phyloP scores from a whole-genome alignment of 148 eudicot genomes.

The Fagopyrum tataricum region DNA sequence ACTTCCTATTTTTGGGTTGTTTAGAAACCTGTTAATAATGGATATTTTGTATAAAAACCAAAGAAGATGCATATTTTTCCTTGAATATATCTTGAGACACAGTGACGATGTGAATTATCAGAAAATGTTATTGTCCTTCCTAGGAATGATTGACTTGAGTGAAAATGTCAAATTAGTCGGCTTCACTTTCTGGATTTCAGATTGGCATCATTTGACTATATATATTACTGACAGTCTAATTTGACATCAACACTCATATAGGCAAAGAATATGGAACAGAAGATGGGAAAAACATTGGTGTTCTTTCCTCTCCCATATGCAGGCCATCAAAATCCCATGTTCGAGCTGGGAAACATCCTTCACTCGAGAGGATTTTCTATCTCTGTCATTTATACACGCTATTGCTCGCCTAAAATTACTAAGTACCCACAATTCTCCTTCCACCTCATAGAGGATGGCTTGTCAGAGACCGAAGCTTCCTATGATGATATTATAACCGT shows the following conservation, averaged over 20 bases:
- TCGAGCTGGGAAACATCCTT: slow-evolving; percentile 19
- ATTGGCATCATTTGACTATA: neutral
- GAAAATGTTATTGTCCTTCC: no score
- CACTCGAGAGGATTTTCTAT: slow-evolving; percentile 27
- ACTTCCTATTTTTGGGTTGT: no score
- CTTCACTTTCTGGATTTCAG: neutral
- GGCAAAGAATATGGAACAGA: neutral
- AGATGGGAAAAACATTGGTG: slow-evolving; percentile 9
- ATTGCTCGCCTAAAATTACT: slow-evolving; percentile 18
- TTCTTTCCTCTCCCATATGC: slow-evolving; percentile 4
- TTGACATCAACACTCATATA: neutral
- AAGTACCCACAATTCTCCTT: slow-evolving; percentile 25
- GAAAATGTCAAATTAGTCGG: no score
- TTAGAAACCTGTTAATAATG: no score
- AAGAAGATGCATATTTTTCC: no score
- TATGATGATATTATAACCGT: slow-evolving; percentile 13
- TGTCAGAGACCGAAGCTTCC: slow-evolving; percentile 17
- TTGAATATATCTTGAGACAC: no score
- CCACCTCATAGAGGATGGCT: slow-evolving; percentile 28
- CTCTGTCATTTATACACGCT: slow-evolving; percentile 28
- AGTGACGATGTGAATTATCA: no score
- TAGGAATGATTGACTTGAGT: no score
- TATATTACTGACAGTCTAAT: neutral
- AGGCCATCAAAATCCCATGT: slow-evolving; percentile 15
- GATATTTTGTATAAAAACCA: no score